phyloP scores from a whole-genome alignment of 2,329 filamentous ascomycete genomes.

The Ascochyta koolunga region DNA sequence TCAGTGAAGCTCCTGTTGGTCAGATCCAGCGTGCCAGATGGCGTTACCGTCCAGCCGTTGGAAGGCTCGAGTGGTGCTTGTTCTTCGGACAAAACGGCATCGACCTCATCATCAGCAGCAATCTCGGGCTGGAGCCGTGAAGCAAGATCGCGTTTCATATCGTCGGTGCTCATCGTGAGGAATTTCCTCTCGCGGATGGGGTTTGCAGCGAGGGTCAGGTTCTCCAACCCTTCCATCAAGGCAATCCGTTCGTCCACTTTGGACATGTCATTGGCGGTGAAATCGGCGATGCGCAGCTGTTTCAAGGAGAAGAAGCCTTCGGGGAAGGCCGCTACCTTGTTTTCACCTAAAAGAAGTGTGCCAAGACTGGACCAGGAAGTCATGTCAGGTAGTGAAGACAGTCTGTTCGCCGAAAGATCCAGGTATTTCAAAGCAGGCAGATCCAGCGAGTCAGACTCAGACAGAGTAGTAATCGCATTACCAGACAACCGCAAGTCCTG shows the following conservation, averaged over 20 bases:
- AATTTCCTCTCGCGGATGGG: slow-evolving; percentile 89
- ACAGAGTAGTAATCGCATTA: slow-evolving; percentile 70
- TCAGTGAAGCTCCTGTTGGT: slow-evolving; percentile 49
- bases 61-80: not conserved
- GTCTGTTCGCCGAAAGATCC: slow-evolving; percentile 79
- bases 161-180: slow-evolving; percentile 76
- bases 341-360: slow-evolving; percentile 80
- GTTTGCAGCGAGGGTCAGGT: slow-evolving; percentile 83
- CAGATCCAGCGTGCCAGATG: slow-evolving; percentile 51
- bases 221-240: slow-evolving; percentile 76
- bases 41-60: slow-evolving; percentile 41
- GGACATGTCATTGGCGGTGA: slow-evolving; percentile 83
- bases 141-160: slow-evolving; percentile 76
- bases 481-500: slow-evolving; percentile 78
- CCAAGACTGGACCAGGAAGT: slow-evolving; percentile 74
- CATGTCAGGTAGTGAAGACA: slow-evolving; percentile 75
- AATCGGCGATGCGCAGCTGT: slow-evolving; percentile 76
- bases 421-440: slow-evolving; percentile 77
- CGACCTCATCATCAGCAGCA: slow-evolving; percentile 3
- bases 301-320: slow-evolving; percentile 72
- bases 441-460: slow-evolving; percentile 57
- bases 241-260: slow-evolving; percentile 77
- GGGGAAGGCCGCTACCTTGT: slow-evolving; percentile 77
- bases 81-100: not conserved
- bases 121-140: slow-evolving; percentile 65